Percentiles rank a stretch among this genome's conserved stretches.
phyloP scores from a whole-genome alignment of 257 asterid species.

The Solanum sejunctum region DNA sequence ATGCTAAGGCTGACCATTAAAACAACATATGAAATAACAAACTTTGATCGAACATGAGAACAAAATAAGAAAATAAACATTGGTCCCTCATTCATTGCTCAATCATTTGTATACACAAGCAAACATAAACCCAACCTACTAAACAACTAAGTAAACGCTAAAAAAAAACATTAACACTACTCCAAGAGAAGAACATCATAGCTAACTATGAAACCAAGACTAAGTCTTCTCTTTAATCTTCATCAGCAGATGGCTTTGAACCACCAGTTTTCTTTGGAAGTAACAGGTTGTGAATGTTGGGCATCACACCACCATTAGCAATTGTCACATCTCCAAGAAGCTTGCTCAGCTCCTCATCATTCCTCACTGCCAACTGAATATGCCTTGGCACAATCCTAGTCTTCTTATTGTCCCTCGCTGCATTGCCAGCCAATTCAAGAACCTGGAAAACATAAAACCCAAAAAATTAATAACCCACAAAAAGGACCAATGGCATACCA shows the following conservation, averaged over 20 bases:
- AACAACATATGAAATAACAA: not conserved
- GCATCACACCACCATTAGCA: slow-evolving; percentile 10
- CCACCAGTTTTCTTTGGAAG: slow-evolving; percentile 8
- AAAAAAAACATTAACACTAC: not conserved
- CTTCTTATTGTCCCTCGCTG: slow-evolving; percentile 12
- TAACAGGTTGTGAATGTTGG: slow-evolving; percentile 11
- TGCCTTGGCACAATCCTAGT: slow-evolving; percentile 4
- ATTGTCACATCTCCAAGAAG: slow-evolving; percentile 7
- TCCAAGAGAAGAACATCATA: not conserved
- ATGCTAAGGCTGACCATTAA: not conserved
- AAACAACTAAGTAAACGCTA: not conserved
- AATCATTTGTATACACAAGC: slow-evolving; percentile 15
- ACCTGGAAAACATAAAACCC: not conserved
- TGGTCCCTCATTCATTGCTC: not conserved
- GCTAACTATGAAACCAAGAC: not conserved
- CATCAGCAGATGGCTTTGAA: slow-evolving; percentile 3
- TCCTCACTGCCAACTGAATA: slow-evolving; percentile 10
- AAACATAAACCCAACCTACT: not conserved
- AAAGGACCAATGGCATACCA: not conserved
- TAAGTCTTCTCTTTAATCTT: not conserved
- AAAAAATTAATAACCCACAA: not conserved
- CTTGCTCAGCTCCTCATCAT: slow-evolving; percentile 5
- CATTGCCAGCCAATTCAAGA: slow-evolving; percentile 7
- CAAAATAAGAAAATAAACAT: not conserved
- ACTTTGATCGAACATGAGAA: not conserved